Evolutionary conservation across 2,329 filamentous ascomycete genomes (phyloP).

Genomic region (Ophiocordyceps sinensis): DNA sequence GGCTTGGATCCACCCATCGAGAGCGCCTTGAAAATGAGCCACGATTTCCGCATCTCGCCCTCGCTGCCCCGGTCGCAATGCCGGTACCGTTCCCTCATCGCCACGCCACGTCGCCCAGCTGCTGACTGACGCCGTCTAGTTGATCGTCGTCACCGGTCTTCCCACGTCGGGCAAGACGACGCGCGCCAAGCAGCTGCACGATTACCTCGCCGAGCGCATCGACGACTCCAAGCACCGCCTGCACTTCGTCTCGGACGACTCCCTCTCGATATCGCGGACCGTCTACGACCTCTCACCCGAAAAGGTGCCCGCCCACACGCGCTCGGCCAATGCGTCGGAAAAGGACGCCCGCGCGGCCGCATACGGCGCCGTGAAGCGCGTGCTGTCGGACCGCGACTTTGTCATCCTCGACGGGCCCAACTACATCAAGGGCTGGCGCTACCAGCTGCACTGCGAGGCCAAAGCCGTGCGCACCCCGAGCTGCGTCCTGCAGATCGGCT

Average conservation of each 20-base stretch:
- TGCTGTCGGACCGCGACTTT: conserved; percentile 56
- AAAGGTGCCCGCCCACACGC: conserved; percentile 39
- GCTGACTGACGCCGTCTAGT: conserved; percentile 21
- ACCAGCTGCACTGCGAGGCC: conserved; percentile 73
- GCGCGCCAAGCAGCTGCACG: conserved; percentile 49
- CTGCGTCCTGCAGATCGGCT: conserved; percentile 57
- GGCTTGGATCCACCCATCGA: no score
- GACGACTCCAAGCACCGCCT: conserved; percentile 41
- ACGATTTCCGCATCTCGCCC: no score
- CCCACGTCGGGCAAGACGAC: conserved; percentile 57
- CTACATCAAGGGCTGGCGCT: conserved; percentile 84
- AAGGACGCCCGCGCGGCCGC: conserved; percentile 69
- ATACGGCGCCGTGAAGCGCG: conserved; percentile 65
- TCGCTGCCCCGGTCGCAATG: no score
- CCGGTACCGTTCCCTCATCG: no score
- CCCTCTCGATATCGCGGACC: conserved; percentile 50
- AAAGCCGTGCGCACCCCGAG: conserved; percentile 65
- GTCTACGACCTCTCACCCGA: conserved; percentile 53
- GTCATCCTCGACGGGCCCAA: conserved; percentile 70
- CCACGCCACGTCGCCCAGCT: no score
- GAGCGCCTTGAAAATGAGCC: no score
- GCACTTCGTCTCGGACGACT: conserved; percentile 61
- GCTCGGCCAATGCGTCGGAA: conserved; percentile 60
- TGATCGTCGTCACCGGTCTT: conserved; percentile 52
- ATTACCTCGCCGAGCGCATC: conserved; percentile 48